Evolutionary conservation across 139 green algal species (phyloP).

Genomic region (Mychonastes homosphaera): DNA sequence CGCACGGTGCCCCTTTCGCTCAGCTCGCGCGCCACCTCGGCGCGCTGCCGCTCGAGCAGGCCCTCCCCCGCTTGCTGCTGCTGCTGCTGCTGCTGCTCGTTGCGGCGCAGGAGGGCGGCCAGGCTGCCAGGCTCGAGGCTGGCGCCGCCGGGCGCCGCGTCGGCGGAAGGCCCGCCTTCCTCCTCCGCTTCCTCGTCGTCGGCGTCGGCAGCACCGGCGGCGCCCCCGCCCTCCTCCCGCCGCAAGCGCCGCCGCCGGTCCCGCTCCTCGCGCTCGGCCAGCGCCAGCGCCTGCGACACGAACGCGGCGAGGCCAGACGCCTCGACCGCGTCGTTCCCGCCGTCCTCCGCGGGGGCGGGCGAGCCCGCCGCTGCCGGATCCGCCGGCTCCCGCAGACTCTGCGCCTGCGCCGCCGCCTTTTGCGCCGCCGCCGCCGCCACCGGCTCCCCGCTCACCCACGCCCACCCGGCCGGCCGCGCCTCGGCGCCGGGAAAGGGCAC

Average conservation of each 20-base stretch:
- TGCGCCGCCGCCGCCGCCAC: not conserved
- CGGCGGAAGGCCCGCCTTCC: not conserved
- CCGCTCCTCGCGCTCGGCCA: constrained; percentile 5
- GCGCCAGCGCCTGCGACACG: constrained; percentile 16
- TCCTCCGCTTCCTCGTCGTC: no score
- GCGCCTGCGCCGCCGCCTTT: not conserved
- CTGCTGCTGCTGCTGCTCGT: not conserved
- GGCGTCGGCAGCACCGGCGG: no score
- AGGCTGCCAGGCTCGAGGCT: no score
- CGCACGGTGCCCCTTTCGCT: constrained; percentile 5
- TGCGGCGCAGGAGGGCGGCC: not conserved
- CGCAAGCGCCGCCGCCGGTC: constrained; percentile 1
- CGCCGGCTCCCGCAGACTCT: not conserved
- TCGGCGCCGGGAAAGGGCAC: constrained; percentile 56
- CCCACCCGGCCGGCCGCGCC: constrained; percentile 10
- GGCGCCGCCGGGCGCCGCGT: not conserved
- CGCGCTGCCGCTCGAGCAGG: not conserved
- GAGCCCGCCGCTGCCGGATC: not conserved
- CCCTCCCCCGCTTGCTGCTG: not conserved
- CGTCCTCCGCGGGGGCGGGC: not conserved
- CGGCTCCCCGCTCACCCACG: constrained; percentile 6
- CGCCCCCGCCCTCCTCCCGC: no score
- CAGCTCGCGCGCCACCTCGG: constrained; percentile 9
- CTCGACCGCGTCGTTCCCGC: constrained; percentile 14
- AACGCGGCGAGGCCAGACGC: constrained; percentile 25